Evolutionary conservation across 2,329 filamentous ascomycete species (phyloP).

Genomic region (Teratosphaeria epicoccoides): DNA sequence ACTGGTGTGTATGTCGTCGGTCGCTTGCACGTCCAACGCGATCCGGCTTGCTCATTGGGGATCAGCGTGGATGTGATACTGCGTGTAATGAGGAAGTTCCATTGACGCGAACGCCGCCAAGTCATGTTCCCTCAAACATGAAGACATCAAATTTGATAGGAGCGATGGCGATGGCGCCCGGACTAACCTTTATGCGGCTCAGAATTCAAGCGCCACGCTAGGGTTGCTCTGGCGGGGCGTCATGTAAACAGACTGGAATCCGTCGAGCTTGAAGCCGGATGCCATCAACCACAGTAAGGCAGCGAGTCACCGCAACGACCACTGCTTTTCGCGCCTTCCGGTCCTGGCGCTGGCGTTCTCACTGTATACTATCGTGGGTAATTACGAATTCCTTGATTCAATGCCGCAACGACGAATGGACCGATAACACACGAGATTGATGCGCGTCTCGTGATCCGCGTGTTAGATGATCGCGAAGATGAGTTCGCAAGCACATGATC

Average conservation of each 20-base stretch:
- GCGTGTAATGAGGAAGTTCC: too few species aligned
- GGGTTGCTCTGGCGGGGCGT: background rate
- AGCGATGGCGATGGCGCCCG: too few species aligned
- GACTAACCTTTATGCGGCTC: background rate
- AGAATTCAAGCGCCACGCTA: background rate
- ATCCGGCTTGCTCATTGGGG: too few species aligned
- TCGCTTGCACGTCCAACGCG: too few species aligned
- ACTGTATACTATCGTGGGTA: background rate
- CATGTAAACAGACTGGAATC: background rate
- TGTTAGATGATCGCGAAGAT: constrained; percentile 26
- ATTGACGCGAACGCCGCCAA: too few species aligned
- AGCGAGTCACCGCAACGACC: background rate
- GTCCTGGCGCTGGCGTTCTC: background rate
- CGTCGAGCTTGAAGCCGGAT: background rate
- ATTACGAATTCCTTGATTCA: background rate
- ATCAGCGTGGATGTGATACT: too few species aligned
- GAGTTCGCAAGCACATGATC: constrained; percentile 48
- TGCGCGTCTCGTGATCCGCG: constrained; percentile 6
- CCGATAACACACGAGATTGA: constrained; percentile 1
- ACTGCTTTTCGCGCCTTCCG: background rate
- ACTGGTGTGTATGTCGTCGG: too few species aligned
- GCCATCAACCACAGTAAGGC: background rate
- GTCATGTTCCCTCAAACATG: too few species aligned
- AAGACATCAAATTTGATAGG: too few species aligned
- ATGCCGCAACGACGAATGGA: background rate